Conservation (phyloP, 2,329 filamentous ascomycete genomes). For the Penicillium brasilianum region DNA sequence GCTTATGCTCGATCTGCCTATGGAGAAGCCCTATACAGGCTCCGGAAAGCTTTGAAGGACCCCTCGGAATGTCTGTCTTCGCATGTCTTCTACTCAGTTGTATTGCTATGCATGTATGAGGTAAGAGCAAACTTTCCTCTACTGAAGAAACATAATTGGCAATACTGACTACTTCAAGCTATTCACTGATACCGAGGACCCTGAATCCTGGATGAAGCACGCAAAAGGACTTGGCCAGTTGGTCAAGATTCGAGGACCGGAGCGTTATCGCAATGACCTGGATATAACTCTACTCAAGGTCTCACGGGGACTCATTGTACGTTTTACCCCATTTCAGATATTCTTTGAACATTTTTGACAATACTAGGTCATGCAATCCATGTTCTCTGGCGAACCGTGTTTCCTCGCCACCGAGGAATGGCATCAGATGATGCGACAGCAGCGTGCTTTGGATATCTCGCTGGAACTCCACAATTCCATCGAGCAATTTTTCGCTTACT, state of each 20-base stretch:
- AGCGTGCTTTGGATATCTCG: constrained; percentile 21
- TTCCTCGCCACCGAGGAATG: constrained; percentile 33
- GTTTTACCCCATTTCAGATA: neutral
- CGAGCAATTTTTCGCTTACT: constrained; percentile 36
- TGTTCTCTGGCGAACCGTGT: constrained; percentile 36
- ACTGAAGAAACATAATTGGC: neutral
- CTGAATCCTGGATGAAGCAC: constrained; percentile 39
- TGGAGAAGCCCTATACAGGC: constrained; percentile 30
- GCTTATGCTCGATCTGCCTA: constrained; percentile 34
- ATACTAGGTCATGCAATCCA: constrained; percentile 36
- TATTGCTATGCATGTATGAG: constrained; percentile 39
- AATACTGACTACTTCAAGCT: constrained; percentile 26
- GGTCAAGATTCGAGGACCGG: constrained; percentile 30
- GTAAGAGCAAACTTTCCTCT: constrained; percentile 18
- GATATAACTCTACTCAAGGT: constrained; percentile 34
- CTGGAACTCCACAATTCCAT: constrained; percentile 25
- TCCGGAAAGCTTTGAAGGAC: constrained; percentile 29
- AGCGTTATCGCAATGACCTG: constrained; percentile 29
- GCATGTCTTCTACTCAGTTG: constrained; percentile 36
- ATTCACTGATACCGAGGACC: constrained; percentile 32
- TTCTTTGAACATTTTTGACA: neutral
- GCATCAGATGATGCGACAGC: constrained; percentile 34
- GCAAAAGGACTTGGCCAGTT: constrained; percentile 36
- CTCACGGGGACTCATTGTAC: constrained; percentile 35
- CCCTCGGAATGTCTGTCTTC: constrained; percentile 31